Evolutionary conservation across 164 flowering plant genomes (phyloP), one percentile per base, ranked within the genome.

Genomic region (Vitis rupestris): DNA sequence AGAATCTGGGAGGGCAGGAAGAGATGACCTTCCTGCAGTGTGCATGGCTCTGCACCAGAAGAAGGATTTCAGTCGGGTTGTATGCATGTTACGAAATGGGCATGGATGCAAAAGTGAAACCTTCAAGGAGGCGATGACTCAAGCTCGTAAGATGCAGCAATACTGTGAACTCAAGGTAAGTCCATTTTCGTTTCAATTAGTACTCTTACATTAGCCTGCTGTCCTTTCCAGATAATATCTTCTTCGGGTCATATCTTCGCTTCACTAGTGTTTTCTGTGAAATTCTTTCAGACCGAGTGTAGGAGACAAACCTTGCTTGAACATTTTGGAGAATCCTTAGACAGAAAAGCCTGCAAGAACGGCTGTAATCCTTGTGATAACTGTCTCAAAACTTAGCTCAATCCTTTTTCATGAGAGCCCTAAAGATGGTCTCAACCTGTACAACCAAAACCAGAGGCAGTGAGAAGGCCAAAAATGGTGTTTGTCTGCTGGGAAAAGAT

Each of bases 1-100:
- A 76, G 99, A 95, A 79, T 90, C 97, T 37, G 98, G 99, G 69
- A 87, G 99, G 79, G 97, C 97, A 57, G 97, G 99, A 59, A 86
- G 98, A 81, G 98, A 95, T 78, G 79, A 79, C 83, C 86, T 83
- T 65, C 87, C 93, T 48, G 79, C 98, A 64, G 84, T 70, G 44
- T 95, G 99, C 79, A 80, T 91, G 70, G 85, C 78, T 55, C 69
- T 93, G n/a, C 93, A 95, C 74, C 97, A 91, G 81, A 95, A 88
- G 79, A 93, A 95, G 83, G 99, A 95, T 81, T 95, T 95, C 76
- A 93, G 99, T 72, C 84, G 98, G 50, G 83, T 91, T 68, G 97
- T 93, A 8, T 95, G 99, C 70, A 90, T 95, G 94, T 61, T 95
- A 56, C 81, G 97, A 50, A 88, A 74, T 70, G 98, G 91, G 50